Evolutionary conservation across 495 filamentous ascomycete species (phyloP).

Genomic region (Neurospora pannonica): DNA sequence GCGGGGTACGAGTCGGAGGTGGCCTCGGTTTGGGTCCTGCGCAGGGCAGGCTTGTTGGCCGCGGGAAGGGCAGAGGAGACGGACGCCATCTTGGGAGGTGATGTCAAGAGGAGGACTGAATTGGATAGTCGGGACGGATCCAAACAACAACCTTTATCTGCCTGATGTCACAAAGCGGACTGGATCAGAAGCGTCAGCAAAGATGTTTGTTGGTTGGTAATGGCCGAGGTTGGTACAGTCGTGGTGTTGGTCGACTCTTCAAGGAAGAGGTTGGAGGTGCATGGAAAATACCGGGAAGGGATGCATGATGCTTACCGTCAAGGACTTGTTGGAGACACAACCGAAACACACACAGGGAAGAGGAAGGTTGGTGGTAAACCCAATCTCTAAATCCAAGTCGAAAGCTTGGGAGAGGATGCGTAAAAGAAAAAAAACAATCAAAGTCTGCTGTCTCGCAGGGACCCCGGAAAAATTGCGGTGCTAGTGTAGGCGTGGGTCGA

Average conservation of each 20-base stretch:
- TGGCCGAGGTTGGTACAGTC: neutral
- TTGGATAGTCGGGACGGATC: neutral
- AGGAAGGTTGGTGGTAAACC: neutral
- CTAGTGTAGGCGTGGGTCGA: neutral
- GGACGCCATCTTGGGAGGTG: conserved; percentile 27
- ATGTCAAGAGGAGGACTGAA: neutral
- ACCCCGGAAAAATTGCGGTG: neutral
- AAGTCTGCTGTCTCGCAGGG: neutral
- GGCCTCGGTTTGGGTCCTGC: conserved; percentile 27
- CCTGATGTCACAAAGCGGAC: neutral
- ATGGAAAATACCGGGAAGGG: neutral
- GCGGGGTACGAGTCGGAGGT: conserved; percentile 46
- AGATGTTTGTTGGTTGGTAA: neutral
- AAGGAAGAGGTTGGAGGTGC: neutral
- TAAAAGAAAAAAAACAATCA: neutral
- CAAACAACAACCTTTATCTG: neutral
- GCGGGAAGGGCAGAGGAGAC: conserved; percentile 25
- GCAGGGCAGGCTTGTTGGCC: conserved; percentile 29
- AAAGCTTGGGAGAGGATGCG: neutral
- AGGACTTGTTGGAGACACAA: neutral
- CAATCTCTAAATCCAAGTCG: neutral
- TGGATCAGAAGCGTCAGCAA: neutral
- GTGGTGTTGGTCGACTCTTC: neutral
- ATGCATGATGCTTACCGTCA: neutral
- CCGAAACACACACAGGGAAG: neutral